phyloP scores from a whole-genome alignment of 208 protist genomes.

The Trypanosoma congolense region DNA sequence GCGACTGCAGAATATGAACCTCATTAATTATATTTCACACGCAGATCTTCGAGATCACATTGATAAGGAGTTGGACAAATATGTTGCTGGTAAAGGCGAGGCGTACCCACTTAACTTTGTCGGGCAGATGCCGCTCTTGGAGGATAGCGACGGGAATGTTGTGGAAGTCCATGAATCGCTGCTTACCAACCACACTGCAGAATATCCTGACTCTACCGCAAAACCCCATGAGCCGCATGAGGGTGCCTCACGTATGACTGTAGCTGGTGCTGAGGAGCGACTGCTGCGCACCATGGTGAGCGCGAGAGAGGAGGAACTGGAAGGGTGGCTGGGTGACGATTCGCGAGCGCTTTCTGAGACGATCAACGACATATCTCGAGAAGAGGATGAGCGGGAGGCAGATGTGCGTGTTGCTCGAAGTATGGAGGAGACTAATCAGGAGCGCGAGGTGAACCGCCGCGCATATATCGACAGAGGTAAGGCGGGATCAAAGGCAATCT shows the following conservation, averaged over 20 bases:
- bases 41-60: conserved; percentile 74
- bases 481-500: conserved; percentile 69
- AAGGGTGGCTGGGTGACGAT: conserved; percentile 23
- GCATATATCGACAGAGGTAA: conserved; percentile 88
- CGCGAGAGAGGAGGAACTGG: conserved; percentile 74
- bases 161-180: conserved; percentile 57
- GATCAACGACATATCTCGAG: conserved; percentile 71
- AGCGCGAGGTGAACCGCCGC: conserved; percentile 74
- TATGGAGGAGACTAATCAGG: conserved; percentile 82
- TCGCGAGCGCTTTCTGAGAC: conserved; percentile 49
- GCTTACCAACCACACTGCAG: conserved; percentile 71
- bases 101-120: conserved; percentile 88
- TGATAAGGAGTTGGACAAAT: conserved; percentile 87
- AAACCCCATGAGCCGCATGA: conserved; percentile 65
- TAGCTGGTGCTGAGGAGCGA: conserved; percentile 54
- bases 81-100: conserved; percentile 59
- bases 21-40: conserved; percentile 81
- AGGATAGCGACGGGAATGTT: conserved; percentile 82
- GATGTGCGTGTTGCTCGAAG: conserved; percentile 63
- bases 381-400: conserved; percentile 51
- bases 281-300: conserved; percentile 78
- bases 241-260: conserved; percentile 8
- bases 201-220: conserved; percentile 57
- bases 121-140: conserved; percentile 85
- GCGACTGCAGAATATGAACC: conserved; percentile 86